Conservation (phyloP, 2,329 filamentous ascomycete species). For the Fusarium oxysporum region DNA sequence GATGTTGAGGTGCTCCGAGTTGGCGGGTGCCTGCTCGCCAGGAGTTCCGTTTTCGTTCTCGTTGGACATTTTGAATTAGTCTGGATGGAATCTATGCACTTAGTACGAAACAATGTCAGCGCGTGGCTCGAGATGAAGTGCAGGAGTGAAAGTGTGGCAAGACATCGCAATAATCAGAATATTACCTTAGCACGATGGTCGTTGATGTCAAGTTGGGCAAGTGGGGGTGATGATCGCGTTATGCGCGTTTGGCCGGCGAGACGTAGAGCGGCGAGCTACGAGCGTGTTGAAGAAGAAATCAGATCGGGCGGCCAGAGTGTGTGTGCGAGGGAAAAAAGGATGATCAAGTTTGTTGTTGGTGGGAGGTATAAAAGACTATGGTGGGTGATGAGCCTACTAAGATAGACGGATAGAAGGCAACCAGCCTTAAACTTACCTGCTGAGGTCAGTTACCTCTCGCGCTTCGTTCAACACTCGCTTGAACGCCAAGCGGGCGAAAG, state of each 20-base stretch:
- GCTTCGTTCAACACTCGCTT: background rate
- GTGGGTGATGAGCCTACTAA: constrained; percentile 35
- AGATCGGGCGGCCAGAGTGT: background rate
- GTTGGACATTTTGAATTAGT: constrained; percentile 58
- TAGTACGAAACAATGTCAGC: constrained; percentile 25
- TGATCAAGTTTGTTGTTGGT: constrained; percentile 19
- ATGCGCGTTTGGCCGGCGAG: background rate
- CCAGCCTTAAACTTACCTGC: background rate
- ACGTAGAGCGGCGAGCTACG: background rate
- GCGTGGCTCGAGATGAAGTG: constrained; percentile 5
- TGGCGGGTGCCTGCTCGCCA: constrained; percentile 59
- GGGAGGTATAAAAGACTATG: constrained; percentile 28
- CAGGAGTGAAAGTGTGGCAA: constrained; percentile 16
- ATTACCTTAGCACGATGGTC: constrained; percentile 29
- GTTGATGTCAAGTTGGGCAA: constrained; percentile 9
- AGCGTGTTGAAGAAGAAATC: background rate
- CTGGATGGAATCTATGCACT: constrained; percentile 3
- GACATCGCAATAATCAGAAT: constrained; percentile 4
- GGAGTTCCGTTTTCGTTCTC: constrained; percentile 62
- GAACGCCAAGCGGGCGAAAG: background rate
- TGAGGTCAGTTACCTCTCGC: background rate
- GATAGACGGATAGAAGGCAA: constrained; percentile 19
- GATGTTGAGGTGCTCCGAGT: constrained; percentile 92
- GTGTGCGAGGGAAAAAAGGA: background rate
- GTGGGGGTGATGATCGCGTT: constrained; percentile 26